These are phyloP conservation scores for Eucalyptus caleyi DNA, from an alignment of 345 rosid genomes.

Conservation along the genomic window DNA sequence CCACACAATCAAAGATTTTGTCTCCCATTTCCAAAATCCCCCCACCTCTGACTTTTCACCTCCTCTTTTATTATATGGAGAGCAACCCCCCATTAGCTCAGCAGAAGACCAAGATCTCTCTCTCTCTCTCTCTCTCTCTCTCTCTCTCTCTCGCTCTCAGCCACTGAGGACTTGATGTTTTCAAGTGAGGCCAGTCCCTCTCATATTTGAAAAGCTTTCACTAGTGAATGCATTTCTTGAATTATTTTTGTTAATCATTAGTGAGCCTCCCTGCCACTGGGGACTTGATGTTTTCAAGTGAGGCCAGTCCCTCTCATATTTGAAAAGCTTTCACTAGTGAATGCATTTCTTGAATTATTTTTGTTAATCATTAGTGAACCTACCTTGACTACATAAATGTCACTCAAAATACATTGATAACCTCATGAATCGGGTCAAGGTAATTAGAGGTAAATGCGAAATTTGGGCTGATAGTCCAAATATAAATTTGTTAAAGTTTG, in stretches of 20 bases:
- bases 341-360: neutral
- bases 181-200: neutral
- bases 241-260: neutral
- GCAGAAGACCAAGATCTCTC: neutral
- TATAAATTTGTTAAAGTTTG: neutral
- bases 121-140: neutral
- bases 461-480: neutral
- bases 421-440: neutral
- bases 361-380: neutral
- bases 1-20: slow-evolving; percentile 27
- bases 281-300: neutral
- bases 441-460: neutral
- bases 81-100: neutral
- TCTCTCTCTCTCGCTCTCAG: neutral
- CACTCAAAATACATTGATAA: neutral
- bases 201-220: neutral
- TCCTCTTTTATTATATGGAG: neutral
- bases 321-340: neutral
- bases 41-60: slow-evolving; percentile 2
- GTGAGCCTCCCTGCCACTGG: neutral
- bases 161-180: neutral
- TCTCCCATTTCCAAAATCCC: slow-evolving; percentile 17
- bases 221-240: neutral
- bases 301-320: neutral
- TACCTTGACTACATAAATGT: neutral